phyloP scores from a whole-genome alignment of 78 protist genomes.

The Pigoraptor vietnamica region DNA sequence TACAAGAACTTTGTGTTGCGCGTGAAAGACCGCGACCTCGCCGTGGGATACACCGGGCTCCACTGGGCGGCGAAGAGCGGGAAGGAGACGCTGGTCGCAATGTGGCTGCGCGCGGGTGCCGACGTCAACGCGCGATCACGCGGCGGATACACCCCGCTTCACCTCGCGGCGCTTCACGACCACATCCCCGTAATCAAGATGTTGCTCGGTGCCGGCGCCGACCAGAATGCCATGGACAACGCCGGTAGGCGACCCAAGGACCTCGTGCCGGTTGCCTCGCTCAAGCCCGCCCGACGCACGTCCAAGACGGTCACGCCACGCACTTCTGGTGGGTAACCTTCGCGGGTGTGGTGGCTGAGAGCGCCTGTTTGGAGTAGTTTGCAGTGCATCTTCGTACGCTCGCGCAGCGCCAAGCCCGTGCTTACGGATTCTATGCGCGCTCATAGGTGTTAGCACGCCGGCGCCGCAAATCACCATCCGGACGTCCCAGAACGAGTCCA shows the following conservation, averaged over 20 bases:
- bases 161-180: neutral
- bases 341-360: too few species aligned
- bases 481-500: too few species aligned
- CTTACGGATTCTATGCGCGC: too few species aligned
- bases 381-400: too few species aligned
- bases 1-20: neutral
- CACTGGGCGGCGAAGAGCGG: neutral
- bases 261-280: neutral
- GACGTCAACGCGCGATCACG: neutral
- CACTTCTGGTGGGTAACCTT: too few species aligned
- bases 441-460: too few species aligned
- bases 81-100: neutral
- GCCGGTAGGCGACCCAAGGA: neutral
- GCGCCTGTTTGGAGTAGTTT: too few species aligned
- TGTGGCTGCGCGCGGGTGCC: slow-evolving; percentile 2
- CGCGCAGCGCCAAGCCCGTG: too few species aligned
- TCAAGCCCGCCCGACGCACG: neutral
- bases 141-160: neutral
- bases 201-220: neutral
- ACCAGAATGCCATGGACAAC: neutral
- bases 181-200: neutral
- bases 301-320: neutral
- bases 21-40: neutral
- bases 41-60: neutral
- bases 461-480: neutral